Percentiles rank a stretch among this genome's conserved stretches.
Conservation (phyloP, 768 basidiomycete species). For the Kwoniella pini region DNA sequence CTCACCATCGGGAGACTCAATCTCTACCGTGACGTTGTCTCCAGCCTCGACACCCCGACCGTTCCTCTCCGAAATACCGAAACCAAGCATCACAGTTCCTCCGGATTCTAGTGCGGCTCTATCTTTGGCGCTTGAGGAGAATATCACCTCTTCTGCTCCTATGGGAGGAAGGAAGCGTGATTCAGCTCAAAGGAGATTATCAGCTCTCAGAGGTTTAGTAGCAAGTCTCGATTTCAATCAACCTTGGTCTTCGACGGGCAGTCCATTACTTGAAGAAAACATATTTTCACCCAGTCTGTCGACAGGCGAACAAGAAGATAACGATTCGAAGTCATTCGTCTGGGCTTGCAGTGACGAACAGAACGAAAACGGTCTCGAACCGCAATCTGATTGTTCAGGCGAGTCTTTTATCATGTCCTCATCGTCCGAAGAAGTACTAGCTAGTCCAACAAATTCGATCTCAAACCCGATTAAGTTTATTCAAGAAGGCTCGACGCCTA, state of each 20-base stretch:
- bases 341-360: conserved; percentile 21
- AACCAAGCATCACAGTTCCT: background rate
- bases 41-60: conserved; percentile 35
- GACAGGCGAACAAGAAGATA: conserved; percentile 2
- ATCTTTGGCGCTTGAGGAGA: conserved; percentile 1
- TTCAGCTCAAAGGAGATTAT: conserved; percentile 41
- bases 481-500: background rate
- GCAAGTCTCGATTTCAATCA: conserved; percentile 46
- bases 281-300: conserved; percentile 11
- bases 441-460: conserved; percentile 6
- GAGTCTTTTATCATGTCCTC: conserved; percentile 15
- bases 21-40: conserved; percentile 32
- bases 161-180: conserved; percentile 33
- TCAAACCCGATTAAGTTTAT: background rate
- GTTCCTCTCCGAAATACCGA: background rate
- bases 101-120: conserved; percentile 4
- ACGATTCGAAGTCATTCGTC: conserved; percentile 3
- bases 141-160: conserved; percentile 1
- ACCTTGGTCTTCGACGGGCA: conserved; percentile 29
- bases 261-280: conserved; percentile 1
- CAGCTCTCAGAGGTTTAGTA: conserved; percentile 42
- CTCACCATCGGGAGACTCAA: conserved; percentile 37
- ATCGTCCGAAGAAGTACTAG: conserved; percentile 7
- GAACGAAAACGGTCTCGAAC: background rate
- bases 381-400: background rate